Evolutionary conservation across 257 asterid genomes (phyloP).

Genomic region (Solanum ossicruentum): DNA sequence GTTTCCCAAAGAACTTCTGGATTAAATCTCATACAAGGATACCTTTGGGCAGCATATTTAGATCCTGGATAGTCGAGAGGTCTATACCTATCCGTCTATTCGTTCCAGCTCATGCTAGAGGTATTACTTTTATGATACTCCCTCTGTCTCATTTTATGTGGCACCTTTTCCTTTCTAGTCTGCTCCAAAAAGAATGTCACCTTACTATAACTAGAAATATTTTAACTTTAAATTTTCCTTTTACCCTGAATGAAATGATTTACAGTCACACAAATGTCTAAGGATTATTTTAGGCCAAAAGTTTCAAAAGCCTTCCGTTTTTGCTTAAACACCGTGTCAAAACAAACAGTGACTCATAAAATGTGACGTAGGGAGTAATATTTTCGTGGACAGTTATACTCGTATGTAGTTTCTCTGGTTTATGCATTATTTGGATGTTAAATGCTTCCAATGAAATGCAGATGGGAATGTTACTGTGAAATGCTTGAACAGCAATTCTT

Average conservation of each 20-base stretch:
- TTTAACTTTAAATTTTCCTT: no score
- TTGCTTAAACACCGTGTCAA: no score
- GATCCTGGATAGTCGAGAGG: conserved; percentile 27
- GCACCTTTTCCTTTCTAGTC: no score
- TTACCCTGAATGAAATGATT: no score
- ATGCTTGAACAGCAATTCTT: conserved; percentile 25
- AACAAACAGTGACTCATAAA: no score
- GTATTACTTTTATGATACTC: conserved; percentile 26
- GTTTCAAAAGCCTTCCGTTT: no score
- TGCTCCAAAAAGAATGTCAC: no score
- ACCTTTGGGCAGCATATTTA: conserved; percentile 17
- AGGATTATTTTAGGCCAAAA: no score
- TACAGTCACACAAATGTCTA: no score
- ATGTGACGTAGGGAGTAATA: not conserved
- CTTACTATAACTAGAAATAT: no score
- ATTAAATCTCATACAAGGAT: conserved; percentile 29
- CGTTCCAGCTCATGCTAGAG: conserved; percentile 31
- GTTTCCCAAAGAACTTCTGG: conserved; percentile 7
- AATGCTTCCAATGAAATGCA: conserved; percentile 72
- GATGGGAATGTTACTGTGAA: conserved; percentile 35
- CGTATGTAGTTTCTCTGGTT: not conserved
- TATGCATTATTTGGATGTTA: conserved; percentile 36
- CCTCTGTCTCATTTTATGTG: no score
- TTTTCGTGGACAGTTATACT: not conserved
- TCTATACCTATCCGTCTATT: conserved; percentile 5